Percentiles rank a stretch among this genome's conserved stretches.
phyloP scores from a whole-genome alignment of 2,329 filamentous ascomycete genomes.

The Ceratocystis cubensis region DNA sequence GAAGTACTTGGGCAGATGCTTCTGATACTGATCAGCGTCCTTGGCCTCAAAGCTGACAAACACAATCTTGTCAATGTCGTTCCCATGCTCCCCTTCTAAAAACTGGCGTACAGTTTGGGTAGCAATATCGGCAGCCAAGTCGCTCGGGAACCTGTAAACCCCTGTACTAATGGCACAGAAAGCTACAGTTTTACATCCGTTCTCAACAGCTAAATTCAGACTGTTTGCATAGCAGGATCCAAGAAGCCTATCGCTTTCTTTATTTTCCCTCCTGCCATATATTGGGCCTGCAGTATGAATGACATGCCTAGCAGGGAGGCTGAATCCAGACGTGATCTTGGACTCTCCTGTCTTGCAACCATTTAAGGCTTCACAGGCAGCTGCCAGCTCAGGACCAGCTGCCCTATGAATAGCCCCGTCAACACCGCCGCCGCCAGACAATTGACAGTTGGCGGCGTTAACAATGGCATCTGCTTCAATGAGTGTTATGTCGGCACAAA shows the following conservation, averaged over 20 bases:
- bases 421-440: slow-evolving; percentile 83
- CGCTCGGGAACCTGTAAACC: slow-evolving; percentile 73
- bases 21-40: slow-evolving; percentile 61
- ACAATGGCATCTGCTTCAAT: slow-evolving; percentile 73
- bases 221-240: slow-evolving; percentile 55
- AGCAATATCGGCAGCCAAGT: slow-evolving; percentile 59
- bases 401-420: slow-evolving; percentile 77
- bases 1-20: slow-evolving; percentile 42
- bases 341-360: slow-evolving; percentile 70
- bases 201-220: slow-evolving; percentile 57
- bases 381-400: slow-evolving; percentile 55
- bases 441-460: slow-evolving; percentile 72
- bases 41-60: slow-evolving; percentile 76
- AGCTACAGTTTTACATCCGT: slow-evolving; percentile 57
- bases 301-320: slow-evolving; percentile 62
- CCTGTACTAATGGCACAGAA: slow-evolving; percentile 83
- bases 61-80: slow-evolving; percentile 56
- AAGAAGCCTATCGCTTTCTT: slow-evolving; percentile 38
- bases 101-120: slow-evolving; percentile 46
- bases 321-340: slow-evolving; percentile 70
- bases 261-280: slow-evolving; percentile 38
- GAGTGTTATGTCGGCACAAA: slow-evolving; percentile 69
- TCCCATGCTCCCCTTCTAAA: slow-evolving; percentile 34
- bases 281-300: slow-evolving; percentile 88
- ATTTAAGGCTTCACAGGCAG: slow-evolving; percentile 22